A percentile compares a stretch with the other conserved stretches of the same genome.
Evolutionary conservation across 305 asterid genomes (phyloP).

Genomic region (Solanum hybrid): DNA sequence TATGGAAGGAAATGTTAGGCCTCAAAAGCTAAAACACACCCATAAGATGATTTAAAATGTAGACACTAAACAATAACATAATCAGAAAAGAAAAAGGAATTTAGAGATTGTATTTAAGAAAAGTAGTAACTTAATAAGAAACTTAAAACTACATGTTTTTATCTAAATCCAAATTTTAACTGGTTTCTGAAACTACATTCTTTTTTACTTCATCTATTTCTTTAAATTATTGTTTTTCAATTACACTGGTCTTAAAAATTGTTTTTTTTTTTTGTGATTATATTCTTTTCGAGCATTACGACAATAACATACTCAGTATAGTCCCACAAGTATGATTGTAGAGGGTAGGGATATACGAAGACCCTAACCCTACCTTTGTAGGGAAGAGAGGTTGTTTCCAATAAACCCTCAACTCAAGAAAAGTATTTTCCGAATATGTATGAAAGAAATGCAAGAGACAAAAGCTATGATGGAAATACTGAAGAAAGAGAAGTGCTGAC

Average conservation of each 20-base stretch:
- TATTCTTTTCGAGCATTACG: neutral
- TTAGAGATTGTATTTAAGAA: neutral
- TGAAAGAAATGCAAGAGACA: neutral
- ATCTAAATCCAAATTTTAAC: neutral
- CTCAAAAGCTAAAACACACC: neutral
- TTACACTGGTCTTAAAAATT: neutral
- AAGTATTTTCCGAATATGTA: neutral
- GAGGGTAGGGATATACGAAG: neutral
- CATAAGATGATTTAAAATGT: neutral
- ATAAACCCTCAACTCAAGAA: neutral
- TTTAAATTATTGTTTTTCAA: neutral
- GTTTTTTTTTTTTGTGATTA: neutral
- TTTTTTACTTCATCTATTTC: neutral
- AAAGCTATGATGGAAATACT: neutral
- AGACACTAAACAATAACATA: neutral
- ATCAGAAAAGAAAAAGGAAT: neutral
- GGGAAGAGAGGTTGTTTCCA: neutral
- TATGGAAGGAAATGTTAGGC: neutral
- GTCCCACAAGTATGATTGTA: neutral
- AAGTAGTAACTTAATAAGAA: neutral
- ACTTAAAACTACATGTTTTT: neutral
- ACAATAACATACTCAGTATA: neutral
- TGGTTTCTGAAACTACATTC: neutral
- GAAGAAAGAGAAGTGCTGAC: neutral
- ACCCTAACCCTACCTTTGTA: neutral